A percentile compares a stretch with the other conserved stretches of the same genome.
Evolutionary conservation across 306 rosid species (phyloP).

Genomic region (Macrotyloma uniflorum): DNA sequence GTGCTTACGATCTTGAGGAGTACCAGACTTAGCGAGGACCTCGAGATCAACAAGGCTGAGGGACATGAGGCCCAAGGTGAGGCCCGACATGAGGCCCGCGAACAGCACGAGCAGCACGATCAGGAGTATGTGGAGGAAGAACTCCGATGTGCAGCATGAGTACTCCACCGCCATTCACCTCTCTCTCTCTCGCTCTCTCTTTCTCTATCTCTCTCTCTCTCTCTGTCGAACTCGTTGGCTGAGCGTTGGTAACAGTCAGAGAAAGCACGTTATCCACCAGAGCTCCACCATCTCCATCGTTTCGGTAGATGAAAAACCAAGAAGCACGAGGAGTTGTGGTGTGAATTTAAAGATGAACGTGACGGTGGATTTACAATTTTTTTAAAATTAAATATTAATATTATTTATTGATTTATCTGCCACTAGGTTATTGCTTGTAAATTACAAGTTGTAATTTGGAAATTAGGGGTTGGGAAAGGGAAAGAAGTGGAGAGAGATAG

Average conservation of each 20-base stretch:
- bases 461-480: too few species aligned
- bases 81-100: constrained; percentile 56
- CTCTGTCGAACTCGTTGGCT: not conserved
- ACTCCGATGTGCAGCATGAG: constrained; percentile 44
- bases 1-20: constrained; percentile 52
- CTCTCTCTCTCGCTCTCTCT: too few species aligned
- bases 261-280: constrained; percentile 33
- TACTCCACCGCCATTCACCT: constrained; percentile 47
- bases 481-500: too few species aligned
- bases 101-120: constrained; percentile 41
- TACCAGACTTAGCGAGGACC: constrained; percentile 52
- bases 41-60: constrained; percentile 56
- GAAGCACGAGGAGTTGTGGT: not conserved
- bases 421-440: too few species aligned
- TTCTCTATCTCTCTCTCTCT: not conserved
- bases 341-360: not conserved
- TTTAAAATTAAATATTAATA: not conserved
- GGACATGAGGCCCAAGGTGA: constrained; percentile 56
- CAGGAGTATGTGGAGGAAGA: constrained; percentile 36
- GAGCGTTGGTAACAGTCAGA: not conserved
- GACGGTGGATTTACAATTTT: constrained; percentile 6
- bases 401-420: too few species aligned
- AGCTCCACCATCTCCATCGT: constrained; percentile 32
- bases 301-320: not conserved
- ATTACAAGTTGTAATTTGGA: too few species aligned